phyloP scores from a whole-genome alignment of 371 early-diverging fungal species.

The Choanephora cucurbitarum region DNA sequence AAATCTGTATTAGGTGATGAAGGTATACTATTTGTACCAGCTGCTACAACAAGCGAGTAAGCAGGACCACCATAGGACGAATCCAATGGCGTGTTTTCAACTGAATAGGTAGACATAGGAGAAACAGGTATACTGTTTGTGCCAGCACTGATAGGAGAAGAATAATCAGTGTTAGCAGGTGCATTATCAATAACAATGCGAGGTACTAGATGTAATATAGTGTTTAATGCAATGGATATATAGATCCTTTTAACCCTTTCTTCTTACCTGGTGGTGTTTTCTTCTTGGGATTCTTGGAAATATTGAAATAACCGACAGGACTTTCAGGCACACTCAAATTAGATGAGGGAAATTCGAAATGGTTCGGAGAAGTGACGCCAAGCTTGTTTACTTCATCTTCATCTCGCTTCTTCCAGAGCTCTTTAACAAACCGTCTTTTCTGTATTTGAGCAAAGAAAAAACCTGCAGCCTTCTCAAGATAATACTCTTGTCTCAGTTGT shows the following conservation, averaged over 20 bases:
- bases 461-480: constrained; percentile 47
- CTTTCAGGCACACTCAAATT: constrained; percentile 8
- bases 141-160: constrained; percentile 18
- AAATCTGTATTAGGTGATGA: constrained; percentile 29
- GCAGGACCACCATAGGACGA: constrained; percentile 1
- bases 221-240: not conserved
- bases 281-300: constrained; percentile 11
- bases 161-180: constrained; percentile 4
- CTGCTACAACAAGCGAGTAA: constrained; percentile 20
- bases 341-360: constrained; percentile 13
- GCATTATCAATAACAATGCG: constrained; percentile 42
- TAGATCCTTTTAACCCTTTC: not conserved
- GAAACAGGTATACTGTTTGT: constrained; percentile 26
- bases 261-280: constrained; percentile 24
- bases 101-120: constrained; percentile 38
- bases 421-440: constrained; percentile 40
- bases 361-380: constrained; percentile 19
- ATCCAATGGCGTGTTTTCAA: constrained; percentile 12
- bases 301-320: constrained; percentile 6
- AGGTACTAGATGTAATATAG: constrained; percentile 20
- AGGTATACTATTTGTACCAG: constrained; percentile 25
- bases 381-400: constrained; percentile 44
- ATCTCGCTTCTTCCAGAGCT: constrained; percentile 47
- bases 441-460: constrained; percentile 44
- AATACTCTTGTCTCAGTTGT: constrained; percentile 42